Conservation (phyloP, 306 rosid species). For the Fragaria iinumae region DNA sequence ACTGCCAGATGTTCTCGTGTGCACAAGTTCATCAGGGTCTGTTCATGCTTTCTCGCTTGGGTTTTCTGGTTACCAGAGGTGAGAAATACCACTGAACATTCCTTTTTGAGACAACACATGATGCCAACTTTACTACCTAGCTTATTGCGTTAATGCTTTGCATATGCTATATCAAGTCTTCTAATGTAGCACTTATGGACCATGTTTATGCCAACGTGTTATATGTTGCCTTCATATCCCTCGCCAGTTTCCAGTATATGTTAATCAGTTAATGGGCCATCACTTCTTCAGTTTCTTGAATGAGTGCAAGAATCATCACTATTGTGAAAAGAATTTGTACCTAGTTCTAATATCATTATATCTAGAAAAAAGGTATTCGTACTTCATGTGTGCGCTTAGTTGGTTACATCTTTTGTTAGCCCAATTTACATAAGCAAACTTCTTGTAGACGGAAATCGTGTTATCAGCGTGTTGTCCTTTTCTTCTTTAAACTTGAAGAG, state of each 20-base stretch:
- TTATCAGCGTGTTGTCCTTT: neutral
- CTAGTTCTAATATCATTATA: slow-evolving; percentile 1
- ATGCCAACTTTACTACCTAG: neutral
- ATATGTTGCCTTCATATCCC: neutral
- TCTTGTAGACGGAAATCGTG: neutral
- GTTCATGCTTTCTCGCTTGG: slow-evolving; percentile 81
- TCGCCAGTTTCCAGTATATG: neutral
- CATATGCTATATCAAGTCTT: neutral
- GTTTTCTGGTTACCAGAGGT: slow-evolving; percentile 66
- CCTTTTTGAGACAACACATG: neutral
- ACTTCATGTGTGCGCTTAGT: neutral
- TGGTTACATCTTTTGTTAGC: neutral
- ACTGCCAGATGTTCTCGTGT: slow-evolving; percentile 87
- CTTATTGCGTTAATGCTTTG: neutral
- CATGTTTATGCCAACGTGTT: neutral
- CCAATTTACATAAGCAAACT: neutral
- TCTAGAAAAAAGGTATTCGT: neutral
- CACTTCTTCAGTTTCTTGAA: neutral
- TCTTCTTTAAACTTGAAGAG: slow-evolving; percentile 1
- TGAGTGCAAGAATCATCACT: neutral
- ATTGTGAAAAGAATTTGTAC: neutral
- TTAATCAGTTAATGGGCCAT: neutral
- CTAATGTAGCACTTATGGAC: neutral
- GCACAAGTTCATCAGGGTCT: slow-evolving; percentile 92
- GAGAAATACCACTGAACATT: slow-evolving; percentile 30